These are phyloP conservation scores for Yamadazyma sp. DNA, from an alignment of 1,139 yeast genomes.

Conservation along the genomic window DNA sequence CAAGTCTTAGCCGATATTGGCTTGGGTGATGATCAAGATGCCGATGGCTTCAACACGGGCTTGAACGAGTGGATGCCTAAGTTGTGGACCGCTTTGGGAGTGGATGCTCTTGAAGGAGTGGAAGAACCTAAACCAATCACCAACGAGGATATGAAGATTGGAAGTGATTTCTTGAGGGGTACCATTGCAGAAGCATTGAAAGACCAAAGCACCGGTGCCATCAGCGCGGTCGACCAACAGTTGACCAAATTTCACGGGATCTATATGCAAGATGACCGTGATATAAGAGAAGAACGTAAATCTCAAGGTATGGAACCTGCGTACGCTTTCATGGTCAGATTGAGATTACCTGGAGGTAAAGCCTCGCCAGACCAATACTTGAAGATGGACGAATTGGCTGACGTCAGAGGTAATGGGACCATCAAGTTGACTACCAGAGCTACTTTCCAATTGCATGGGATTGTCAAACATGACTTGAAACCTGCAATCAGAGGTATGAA, in stretches of 20 bases:
- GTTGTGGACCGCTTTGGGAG: constrained; percentile 88
- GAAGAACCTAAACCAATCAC: constrained; percentile 97
- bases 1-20: constrained; percentile 73
- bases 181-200: constrained; percentile 84
- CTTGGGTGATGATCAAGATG: constrained; percentile 95
- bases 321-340: constrained; percentile 94
- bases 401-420: constrained; percentile 87
- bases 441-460: constrained; percentile 94
- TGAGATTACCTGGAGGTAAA: constrained; percentile 91
- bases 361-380: constrained; percentile 90
- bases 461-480: constrained; percentile 85
- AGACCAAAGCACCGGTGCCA: constrained; percentile 88
- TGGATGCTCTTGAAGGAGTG: constrained; percentile 75
- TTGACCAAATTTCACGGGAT: constrained; percentile 97
- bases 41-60: constrained; percentile 91
- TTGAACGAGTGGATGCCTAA: constrained; percentile 83
- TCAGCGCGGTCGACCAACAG: constrained; percentile 91
- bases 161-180: constrained; percentile 86
- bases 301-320: constrained; percentile 94
- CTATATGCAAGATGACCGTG: constrained; percentile 98
- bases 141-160: constrained; percentile 91
- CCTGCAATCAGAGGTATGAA: constrained; percentile 94
- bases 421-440: constrained; percentile 95
- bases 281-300: constrained; percentile 88
- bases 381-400: constrained; percentile 77